A percentile compares a stretch with the other conserved stretches of the same genome.
Evolutionary conservation across 495 filamentous ascomycete species (phyloP).

Genomic region (Aspergillus leporis): DNA sequence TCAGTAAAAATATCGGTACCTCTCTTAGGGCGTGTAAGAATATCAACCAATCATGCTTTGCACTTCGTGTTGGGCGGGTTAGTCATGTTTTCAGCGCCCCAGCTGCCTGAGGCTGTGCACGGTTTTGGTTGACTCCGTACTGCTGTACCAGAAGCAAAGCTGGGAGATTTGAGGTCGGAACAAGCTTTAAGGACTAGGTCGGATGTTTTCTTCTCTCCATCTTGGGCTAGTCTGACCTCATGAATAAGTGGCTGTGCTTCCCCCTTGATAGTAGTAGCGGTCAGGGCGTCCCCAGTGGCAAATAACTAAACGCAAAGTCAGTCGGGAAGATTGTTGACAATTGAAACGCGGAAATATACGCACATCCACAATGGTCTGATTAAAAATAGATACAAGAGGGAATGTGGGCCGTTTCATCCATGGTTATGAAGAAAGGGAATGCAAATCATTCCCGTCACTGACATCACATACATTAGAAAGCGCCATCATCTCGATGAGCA

Average conservation of each 20-base stretch:
- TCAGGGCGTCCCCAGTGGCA: not conserved
- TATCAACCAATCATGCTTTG: not conserved
- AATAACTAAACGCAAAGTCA: slow-evolving; percentile 1
- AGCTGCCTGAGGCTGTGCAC: slow-evolving; percentile 9
- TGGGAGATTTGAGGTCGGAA: slow-evolving; percentile 1
- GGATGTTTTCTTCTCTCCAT: not conserved
- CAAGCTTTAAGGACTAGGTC: slow-evolving; percentile 1
- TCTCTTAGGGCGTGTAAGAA: not conserved
- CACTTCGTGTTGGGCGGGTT: not conserved
- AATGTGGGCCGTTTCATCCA: not conserved
- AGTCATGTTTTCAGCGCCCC: slow-evolving; percentile 3
- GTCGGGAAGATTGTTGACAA: not conserved
- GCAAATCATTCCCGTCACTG: not conserved
- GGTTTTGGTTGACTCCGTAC: not conserved
- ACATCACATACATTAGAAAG: not conserved
- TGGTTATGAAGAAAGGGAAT: not conserved
- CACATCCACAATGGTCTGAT: not conserved
- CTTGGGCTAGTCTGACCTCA: slow-evolving; percentile 6
- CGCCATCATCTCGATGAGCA: not conserved
- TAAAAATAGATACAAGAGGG: slow-evolving; percentile 4
- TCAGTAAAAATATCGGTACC: too few relatives aligned
- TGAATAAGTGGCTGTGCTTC: slow-evolving; percentile 9
- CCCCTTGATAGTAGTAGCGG: not conserved
- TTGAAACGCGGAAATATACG: not conserved
- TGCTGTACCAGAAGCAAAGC: not conserved